phyloP scores from a whole-genome alignment of 129 eudicot species.

The Saposhnikovia divaricata region DNA sequence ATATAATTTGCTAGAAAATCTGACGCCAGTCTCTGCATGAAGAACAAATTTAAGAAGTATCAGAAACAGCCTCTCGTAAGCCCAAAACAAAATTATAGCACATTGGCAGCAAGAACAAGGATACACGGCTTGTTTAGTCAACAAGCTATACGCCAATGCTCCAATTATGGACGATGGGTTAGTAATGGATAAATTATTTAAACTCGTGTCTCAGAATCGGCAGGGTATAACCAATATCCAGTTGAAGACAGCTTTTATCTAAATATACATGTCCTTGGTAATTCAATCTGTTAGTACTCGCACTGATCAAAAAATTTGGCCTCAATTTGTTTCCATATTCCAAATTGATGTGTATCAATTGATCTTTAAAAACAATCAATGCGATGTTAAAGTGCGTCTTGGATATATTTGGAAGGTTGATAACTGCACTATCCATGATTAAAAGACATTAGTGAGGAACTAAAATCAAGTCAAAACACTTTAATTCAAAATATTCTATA shows the following conservation, averaged over 20 bases:
- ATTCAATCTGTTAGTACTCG: background rate
- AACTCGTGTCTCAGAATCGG: background rate
- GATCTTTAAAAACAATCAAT: background rate
- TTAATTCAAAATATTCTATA: no score
- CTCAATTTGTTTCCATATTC: background rate
- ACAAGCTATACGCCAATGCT: background rate
- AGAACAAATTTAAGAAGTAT: background rate
- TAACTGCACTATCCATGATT: background rate
- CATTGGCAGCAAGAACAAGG: background rate
- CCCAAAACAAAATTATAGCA: background rate
- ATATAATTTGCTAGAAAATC: conserved; percentile 56
- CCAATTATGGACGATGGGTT: background rate
- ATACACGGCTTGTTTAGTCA: background rate
- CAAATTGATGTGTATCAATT: background rate
- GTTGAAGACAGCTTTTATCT: background rate
- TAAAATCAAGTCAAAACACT: background rate
- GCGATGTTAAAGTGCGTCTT: background rate
- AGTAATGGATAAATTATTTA: background rate
- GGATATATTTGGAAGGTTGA: background rate
- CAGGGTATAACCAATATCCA: background rate
- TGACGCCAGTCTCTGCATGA: conserved; percentile 58
- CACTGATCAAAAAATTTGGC: background rate
- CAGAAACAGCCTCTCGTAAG: background rate
- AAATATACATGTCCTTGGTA: background rate
- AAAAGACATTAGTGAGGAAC: background rate